Percentiles rank a stretch among this genome's conserved stretches.
Evolutionary conservation across 2,329 filamentous ascomycete species (phyloP).

Genomic region (Trichophaea hybrida): DNA sequence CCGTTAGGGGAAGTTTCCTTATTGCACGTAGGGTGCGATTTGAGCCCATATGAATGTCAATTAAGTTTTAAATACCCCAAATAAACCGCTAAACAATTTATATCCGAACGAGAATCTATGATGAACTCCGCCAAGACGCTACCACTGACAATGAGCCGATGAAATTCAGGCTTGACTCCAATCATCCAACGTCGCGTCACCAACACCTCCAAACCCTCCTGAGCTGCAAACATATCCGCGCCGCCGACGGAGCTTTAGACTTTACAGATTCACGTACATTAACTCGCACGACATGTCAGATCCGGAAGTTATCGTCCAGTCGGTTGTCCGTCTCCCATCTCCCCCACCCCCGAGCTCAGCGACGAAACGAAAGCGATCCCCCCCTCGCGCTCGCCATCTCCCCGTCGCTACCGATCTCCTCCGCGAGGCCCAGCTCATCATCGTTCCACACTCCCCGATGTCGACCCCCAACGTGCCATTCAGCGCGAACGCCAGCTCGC

Average conservation of each 20-base stretch:
- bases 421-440: constrained; percentile 28
- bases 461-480: constrained; percentile 37
- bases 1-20: no score
- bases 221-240: no score
- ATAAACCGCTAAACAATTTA: no score
- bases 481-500: constrained; percentile 39
- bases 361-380: constrained; percentile 43
- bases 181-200: neutral
- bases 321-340: constrained; percentile 46
- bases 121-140: neutral
- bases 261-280: no score
- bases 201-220: neutral
- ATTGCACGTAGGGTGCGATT: no score
- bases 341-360: constrained; percentile 35
- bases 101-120: no score
- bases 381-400: constrained; percentile 41
- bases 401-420: constrained; percentile 37
- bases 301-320: constrained; percentile 36
- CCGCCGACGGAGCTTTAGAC: no score
- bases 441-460: constrained; percentile 34
- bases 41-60: no score
- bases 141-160: no score
- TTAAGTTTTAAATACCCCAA: no score
- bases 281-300: neutral
- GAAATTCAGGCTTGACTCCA: neutral